Base-by-base conservation (phyloP, 2,329 filamentous ascomycete species). In the Cryphonectria naterciae region DNA sequence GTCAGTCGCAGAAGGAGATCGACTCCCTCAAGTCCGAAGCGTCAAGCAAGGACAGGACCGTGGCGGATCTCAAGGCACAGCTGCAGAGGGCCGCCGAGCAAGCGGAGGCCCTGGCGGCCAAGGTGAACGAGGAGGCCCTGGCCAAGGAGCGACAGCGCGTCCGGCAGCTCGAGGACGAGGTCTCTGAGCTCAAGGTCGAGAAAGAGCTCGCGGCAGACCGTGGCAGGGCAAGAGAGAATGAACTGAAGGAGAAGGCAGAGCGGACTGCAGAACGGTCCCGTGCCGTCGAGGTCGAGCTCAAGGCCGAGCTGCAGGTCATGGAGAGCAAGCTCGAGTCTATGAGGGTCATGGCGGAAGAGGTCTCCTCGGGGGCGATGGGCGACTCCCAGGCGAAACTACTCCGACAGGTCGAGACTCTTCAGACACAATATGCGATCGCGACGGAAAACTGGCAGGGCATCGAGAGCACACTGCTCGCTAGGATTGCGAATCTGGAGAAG, bases 381-480 rank as follows among this genome's bases (percentile, higher is more conserved):
- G 93, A 97, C 77, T 89, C 92, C 0, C 94, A 97, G 76, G 93
- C 93, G 60, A 98, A 98, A 80, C 85, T 98, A 56, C 85, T 98
- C 60, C 90, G 96, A 56, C 97, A 99, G 81, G 92, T 99, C 68
- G 96, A 99, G 83, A 98, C 93, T 0, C 83, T 99, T 52, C 96
- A 99, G 80, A 96, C 93, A 8, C 97, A 99, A 79, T 97, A 99
- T 81, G 91, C 94, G 0, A 91, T 97, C 68, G 96, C 96, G 1
- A 96, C 93, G 75, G 94, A 97, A 77, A 99, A 99, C 76, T 99
- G 97, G 96, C 95, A 98, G 78, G 93, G 94, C 0, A 97, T 99
- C 73, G 95, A 99, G 80, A 89, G 92, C 13, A 97, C 93, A 2
- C 82, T 99, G 43, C 87, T 95, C 66, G 89, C 93, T 32, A 89